These are phyloP conservation scores for Phaseolus coccineus DNA, from an alignment of 331 rosid species.

Conservation along the genomic window DNA sequence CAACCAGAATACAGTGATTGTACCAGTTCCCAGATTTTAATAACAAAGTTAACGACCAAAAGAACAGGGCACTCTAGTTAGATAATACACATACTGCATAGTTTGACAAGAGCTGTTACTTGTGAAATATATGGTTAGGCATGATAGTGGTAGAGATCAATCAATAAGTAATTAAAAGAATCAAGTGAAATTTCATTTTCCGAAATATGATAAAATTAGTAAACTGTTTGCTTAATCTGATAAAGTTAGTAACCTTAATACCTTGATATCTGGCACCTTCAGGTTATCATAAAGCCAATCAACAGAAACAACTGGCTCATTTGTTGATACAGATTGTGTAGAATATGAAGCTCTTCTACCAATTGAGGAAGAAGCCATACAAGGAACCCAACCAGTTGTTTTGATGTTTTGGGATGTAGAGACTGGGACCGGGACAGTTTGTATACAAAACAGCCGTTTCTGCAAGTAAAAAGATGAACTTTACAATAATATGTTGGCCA, in stretches of 20 bases:
- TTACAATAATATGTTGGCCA: slow-evolving; percentile 12
- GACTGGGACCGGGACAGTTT: slow-evolving; percentile 49
- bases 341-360: slow-evolving; percentile 66
- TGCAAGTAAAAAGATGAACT: slow-evolving; percentile 48
- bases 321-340: slow-evolving; percentile 58
- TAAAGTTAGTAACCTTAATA: slow-evolving; percentile 6
- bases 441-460: slow-evolving; percentile 57
- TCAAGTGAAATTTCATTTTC: slow-evolving; percentile 25
- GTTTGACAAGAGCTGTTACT: not conserved
- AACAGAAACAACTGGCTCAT: slow-evolving; percentile 86
- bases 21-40: not conserved
- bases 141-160: slow-evolving; percentile 6
- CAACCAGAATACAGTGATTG: slow-evolving; percentile 3
- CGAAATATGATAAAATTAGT: slow-evolving; percentile 7
- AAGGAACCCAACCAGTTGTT: slow-evolving; percentile 49
- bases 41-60: slow-evolving; percentile 16
- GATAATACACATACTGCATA: not conserved
- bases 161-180: not conserved
- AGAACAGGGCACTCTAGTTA: not conserved
- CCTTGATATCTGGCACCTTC: slow-evolving; percentile 85
- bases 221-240: slow-evolving; percentile 13
- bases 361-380: slow-evolving; percentile 72
- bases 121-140: not conserved
- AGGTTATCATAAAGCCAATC: slow-evolving; percentile 90
- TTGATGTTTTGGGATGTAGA: slow-evolving; percentile 45